These are phyloP conservation scores for Dacryopinax primogenitus DNA, from an alignment of 768 basidiomycete species.

Conservation along the genomic window DNA sequence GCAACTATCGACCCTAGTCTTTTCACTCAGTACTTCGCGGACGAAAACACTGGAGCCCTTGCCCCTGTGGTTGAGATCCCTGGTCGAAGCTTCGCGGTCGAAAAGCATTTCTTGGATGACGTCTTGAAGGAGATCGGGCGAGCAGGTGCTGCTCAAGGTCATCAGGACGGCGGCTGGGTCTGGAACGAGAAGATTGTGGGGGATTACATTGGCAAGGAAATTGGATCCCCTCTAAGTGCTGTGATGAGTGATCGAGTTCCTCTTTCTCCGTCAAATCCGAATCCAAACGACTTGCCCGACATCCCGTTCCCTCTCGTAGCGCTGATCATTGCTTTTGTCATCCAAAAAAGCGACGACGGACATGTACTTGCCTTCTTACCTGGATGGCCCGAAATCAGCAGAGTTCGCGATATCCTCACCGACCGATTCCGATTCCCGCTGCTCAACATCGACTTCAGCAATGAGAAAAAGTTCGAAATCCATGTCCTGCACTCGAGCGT, in stretches of 20 bases:
- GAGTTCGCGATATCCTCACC: slow-evolving; percentile 52
- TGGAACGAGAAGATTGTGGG: slow-evolving; percentile 54
- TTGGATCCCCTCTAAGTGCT: slow-evolving; percentile 34
- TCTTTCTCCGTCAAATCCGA: neutral
- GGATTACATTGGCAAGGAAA: slow-evolving; percentile 60
- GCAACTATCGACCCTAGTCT: slow-evolving; percentile 86
- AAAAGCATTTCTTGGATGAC: slow-evolving; percentile 68
- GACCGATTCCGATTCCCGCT: slow-evolving; percentile 32
- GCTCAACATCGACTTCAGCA: slow-evolving; percentile 48
- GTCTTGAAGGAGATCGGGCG: slow-evolving; percentile 36
- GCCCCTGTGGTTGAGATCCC: slow-evolving; percentile 69
- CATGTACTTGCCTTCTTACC: slow-evolving; percentile 84
- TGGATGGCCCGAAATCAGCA: slow-evolving; percentile 84
- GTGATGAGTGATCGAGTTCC: slow-evolving; percentile 15
- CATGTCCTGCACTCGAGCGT: slow-evolving; percentile 84
- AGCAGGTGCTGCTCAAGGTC: slow-evolving; percentile 17
- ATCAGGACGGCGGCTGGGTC: slow-evolving; percentile 37
- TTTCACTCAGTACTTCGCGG: slow-evolving; percentile 78
- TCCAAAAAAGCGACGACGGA: slow-evolving; percentile 60
- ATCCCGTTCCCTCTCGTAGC: slow-evolving; percentile 72
- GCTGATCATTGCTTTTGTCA: slow-evolving; percentile 63
- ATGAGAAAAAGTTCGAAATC: slow-evolving; percentile 46
- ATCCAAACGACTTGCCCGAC: slow-evolving; percentile 46
- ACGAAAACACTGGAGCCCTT: slow-evolving; percentile 38
- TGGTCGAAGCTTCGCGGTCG: slow-evolving; percentile 85